These are phyloP conservation scores for Aphanomyces euteiches DNA, from an alignment of 352 stramenopile genomes.

Conservation along the genomic window DNA sequence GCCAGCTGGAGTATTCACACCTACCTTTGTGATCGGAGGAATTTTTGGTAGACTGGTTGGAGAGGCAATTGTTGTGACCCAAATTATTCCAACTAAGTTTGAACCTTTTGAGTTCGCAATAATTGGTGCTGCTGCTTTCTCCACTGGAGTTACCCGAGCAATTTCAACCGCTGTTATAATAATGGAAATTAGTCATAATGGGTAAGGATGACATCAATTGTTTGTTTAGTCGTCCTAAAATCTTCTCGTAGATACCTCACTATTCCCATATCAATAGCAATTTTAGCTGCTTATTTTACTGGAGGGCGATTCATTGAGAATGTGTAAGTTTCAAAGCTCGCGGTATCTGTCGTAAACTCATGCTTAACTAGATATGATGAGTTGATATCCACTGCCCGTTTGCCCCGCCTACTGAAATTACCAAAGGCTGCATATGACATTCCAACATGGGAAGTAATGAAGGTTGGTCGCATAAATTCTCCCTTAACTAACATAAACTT, in stretches of 20 bases:
- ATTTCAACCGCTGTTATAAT: slow-evolving; percentile 92
- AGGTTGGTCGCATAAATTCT: slow-evolving; percentile 31
- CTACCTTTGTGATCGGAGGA: slow-evolving; percentile 80
- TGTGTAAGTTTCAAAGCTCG: slow-evolving; percentile 40
- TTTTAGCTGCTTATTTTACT: slow-evolving; percentile 88
- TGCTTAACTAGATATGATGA: slow-evolving; percentile 53
- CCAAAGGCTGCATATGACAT: slow-evolving; percentile 83
- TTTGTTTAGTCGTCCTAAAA: neutral
- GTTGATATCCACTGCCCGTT: slow-evolving; percentile 76
- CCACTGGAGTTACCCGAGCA: slow-evolving; percentile 87
- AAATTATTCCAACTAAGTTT: slow-evolving; percentile 60
- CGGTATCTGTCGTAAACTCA: neutral
- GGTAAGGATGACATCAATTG: neutral
- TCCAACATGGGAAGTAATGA: slow-evolving; percentile 80
- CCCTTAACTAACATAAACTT: neutral
- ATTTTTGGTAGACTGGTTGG: slow-evolving; percentile 79
- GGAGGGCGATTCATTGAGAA: slow-evolving; percentile 88
- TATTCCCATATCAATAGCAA: slow-evolving; percentile 82
- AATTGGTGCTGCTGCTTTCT: slow-evolving; percentile 88
- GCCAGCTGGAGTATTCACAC: slow-evolving; percentile 74
- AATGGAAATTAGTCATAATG: slow-evolving; percentile 89
- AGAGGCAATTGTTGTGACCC: slow-evolving; percentile 63
- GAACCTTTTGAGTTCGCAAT: slow-evolving; percentile 91
- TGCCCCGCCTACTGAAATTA: slow-evolving; percentile 74
- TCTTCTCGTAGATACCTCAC: slow-evolving; percentile 43